phyloP scores from a whole-genome alignment of 164 flowering plant genomes.

The Aristolochia contorta region DNA sequence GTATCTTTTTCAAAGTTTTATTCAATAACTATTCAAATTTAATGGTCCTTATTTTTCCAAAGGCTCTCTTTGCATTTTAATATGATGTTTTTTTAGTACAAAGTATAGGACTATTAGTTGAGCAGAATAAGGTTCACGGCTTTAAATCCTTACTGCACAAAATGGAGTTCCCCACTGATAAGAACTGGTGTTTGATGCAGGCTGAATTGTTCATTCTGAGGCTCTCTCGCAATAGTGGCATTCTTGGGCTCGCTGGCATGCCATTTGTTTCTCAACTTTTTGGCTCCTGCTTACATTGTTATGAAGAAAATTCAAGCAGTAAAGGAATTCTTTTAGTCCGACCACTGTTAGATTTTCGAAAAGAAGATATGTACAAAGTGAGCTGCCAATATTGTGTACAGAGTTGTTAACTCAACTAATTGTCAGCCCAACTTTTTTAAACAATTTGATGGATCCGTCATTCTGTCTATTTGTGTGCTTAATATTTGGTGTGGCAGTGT shows the following conservation, averaged over 20 bases:
- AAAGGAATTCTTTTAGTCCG: constrained; percentile 57
- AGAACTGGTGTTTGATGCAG: constrained; percentile 31
- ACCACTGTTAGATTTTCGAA: constrained; percentile 70
- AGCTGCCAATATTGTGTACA: constrained; percentile 3
- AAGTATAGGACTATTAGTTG: too few species aligned
- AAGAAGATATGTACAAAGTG: constrained; percentile 75
- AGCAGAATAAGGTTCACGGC: too few species aligned
- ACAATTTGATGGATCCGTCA: too few species aligned
- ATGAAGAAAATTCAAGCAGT: constrained; percentile 19
- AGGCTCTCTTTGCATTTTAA: background rate
- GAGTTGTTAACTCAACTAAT: background rate
- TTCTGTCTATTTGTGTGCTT: too few species aligned
- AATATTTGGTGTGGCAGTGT: background rate
- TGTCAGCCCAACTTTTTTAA: background rate
- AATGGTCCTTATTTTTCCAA: background rate
- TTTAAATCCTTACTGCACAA: background rate
- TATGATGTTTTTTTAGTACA: too few species aligned
- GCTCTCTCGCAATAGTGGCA: constrained; percentile 82
- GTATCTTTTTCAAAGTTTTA: too few species aligned
- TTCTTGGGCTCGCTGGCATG: constrained; percentile 93
- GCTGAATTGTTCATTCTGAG: constrained; percentile 84
- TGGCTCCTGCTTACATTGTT: constrained; percentile 19
- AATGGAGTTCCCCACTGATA: background rate
- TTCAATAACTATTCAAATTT: background rate
- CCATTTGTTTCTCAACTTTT: constrained; percentile 70